Evolutionary conservation across 2,329 filamentous ascomycete species (phyloP), one percentile per base, ranked within the genome.

Genomic region (Fusarium irregulare): DNA sequence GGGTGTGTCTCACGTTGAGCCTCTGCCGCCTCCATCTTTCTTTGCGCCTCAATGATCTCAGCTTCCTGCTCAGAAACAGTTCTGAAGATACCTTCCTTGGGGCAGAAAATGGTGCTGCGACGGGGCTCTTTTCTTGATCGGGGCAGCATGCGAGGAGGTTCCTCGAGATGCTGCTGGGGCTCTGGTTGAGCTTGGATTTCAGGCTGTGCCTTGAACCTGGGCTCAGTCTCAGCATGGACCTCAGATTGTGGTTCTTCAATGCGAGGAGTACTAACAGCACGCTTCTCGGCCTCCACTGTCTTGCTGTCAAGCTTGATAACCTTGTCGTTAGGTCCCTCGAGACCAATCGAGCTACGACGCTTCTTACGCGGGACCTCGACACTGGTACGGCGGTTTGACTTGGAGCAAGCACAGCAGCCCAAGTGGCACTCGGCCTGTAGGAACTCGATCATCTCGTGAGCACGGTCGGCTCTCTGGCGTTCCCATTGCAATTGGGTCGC

Each of bases 371-470:
- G 65, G 9, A 55, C 55, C 23, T 68, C 58, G 6, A 25, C 54
- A 49, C 54, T 64, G 14, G 63, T 25, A n/a, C 46, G 67, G 16
- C 66, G 66, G 58, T 73, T 73, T 1, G 75, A 70, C 60, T 82
- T 86, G 64, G 82, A 86, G 76, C 89, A 91, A 2, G 86, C 82
- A 80, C 91, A 93, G 78, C 87, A 89, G 48, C 86, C 85, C 69
- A 94, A 86, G 51, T 88, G 85, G 77, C 91, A 93, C 77, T 95
- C 92, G 57, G 91, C 86, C 75, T 92, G 88, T 76, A 94, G 83
- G 78, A 93, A 94, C 32, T 94, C 91, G 49, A 93, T 84, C 75
- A 92, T 88, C 64, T 93, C 92, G 68, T 91, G 84, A 0, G 92
- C 91, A 10, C 91, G 87, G 66, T 91, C 86, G 12, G 91, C 90